These are phyloP conservation scores for Fusarium armeniacum DNA, from an alignment of 2,329 filamentous ascomycete genomes.

Conservation along the genomic window DNA sequence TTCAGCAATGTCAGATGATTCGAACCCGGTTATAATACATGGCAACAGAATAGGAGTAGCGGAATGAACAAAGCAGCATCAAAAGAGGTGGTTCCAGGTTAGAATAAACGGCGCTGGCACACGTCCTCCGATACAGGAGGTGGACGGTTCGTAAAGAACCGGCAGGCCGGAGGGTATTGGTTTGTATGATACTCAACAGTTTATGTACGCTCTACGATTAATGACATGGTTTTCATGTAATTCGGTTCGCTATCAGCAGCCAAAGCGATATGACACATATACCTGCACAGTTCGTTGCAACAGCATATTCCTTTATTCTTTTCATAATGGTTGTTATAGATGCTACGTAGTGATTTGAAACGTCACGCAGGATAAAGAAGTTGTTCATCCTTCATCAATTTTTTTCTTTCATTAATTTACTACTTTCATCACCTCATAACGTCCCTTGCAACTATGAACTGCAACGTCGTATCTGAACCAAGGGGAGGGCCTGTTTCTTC, in stretches of 20 bases:
- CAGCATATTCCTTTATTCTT: not conserved
- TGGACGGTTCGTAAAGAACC: conserved; percentile 18
- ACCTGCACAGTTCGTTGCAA: not conserved
- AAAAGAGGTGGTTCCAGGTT: conserved; percentile 35
- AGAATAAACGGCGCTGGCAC: conserved; percentile 35
- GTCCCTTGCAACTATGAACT: conserved; percentile 37
- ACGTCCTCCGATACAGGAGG: conserved; percentile 27
- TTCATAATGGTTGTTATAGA: not conserved
- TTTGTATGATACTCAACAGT: conserved; percentile 40
- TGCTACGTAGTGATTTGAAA: not conserved
- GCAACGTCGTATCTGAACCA: conserved; percentile 32
- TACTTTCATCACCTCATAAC: conserved; percentile 44
- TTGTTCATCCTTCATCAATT: conserved; percentile 37
- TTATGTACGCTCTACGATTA: conserved; percentile 41
- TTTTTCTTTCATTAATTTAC: conserved; percentile 47
- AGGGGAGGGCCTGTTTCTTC: conserved; percentile 19
- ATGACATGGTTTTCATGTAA: conserved; percentile 35
- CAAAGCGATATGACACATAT: not conserved
- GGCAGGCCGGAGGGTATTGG: conserved; percentile 16
- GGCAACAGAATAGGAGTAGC: not conserved
- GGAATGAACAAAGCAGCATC: conserved; percentile 1
- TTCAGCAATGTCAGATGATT: conserved; percentile 3
- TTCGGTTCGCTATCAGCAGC: not conserved
- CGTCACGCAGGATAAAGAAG: not conserved
- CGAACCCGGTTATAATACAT: conserved; percentile 26